A percentile compares a stretch with the other conserved stretches of the same genome.
Conservation (phyloP, 352 stramenopile species). For the Phytophthora ramorum region DNA sequence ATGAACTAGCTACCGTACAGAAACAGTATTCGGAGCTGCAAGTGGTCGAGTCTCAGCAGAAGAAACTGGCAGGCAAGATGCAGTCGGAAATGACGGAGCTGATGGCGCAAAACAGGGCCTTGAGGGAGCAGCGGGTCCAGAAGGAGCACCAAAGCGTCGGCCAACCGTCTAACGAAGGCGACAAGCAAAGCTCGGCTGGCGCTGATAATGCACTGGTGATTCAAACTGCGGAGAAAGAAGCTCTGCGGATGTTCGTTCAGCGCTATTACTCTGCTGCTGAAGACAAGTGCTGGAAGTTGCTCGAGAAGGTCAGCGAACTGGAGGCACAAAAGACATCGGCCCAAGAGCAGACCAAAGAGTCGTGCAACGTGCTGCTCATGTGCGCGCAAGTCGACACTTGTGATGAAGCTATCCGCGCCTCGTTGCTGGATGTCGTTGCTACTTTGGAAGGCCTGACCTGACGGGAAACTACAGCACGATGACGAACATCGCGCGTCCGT, state of each 20-base stretch:
- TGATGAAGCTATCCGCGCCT: conserved; percentile 39
- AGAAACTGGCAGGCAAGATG: conserved; percentile 14
- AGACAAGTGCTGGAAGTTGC: conserved; percentile 50
- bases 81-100: conserved; percentile 28
- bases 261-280: conserved; percentile 56
- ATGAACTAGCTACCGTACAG: conserved; percentile 32
- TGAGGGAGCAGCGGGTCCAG: conserved; percentile 16
- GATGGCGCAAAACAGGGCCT: conserved; percentile 32
- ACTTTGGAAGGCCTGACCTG: conserved; percentile 18
- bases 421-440: conserved; percentile 42
- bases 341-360: conserved; percentile 40
- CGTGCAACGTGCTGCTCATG: conserved; percentile 35
- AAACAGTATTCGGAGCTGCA: conserved; percentile 31
- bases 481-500: background rate
- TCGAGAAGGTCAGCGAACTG: conserved; percentile 38
- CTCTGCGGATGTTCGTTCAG: conserved; percentile 54
- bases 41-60: conserved; percentile 21
- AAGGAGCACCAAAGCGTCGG: conserved; percentile 25
- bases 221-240: conserved; percentile 52
- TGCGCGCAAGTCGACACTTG: conserved; percentile 42
- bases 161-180: conserved; percentile 14
- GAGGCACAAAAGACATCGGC: conserved; percentile 33
- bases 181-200: background rate
- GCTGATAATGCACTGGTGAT: conserved; percentile 14
- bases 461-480: background rate